A percentile compares a stretch with the other conserved stretches of the same genome.
phyloP scores from a whole-genome alignment of 805 yeast genomes.

The Pichia californica region DNA sequence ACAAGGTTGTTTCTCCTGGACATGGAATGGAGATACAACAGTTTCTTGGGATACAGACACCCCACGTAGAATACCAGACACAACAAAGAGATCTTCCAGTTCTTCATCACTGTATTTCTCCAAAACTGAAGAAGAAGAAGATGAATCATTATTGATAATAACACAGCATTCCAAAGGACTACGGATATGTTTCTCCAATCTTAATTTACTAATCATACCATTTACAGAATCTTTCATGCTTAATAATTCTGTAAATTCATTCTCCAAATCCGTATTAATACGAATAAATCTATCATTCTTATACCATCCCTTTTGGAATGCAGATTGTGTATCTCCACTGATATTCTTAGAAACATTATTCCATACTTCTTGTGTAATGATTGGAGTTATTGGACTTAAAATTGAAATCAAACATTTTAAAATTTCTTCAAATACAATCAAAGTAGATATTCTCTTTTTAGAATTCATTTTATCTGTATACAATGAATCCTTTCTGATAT shows the following conservation, averaged over 20 bases:
- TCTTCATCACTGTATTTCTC: slow-evolving; percentile 34
- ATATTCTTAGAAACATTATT: slow-evolving; percentile 38
- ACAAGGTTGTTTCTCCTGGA: too few species aligned
- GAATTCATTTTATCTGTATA: slow-evolving; percentile 59
- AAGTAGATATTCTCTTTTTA: slow-evolving; percentile 47
- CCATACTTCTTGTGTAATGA: slow-evolving; percentile 88
- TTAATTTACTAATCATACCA: slow-evolving; percentile 46
- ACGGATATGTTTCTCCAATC: slow-evolving; percentile 41
- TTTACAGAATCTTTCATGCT: slow-evolving; percentile 43
- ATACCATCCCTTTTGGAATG: slow-evolving; percentile 43
- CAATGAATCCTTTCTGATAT: slow-evolving; percentile 74
- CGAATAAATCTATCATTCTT: slow-evolving; percentile 14
- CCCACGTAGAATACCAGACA: slow-evolving; percentile 46
- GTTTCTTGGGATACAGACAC: neutral
- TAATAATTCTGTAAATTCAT: slow-evolving; percentile 42
- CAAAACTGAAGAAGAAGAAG: too few species aligned
- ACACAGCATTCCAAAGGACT: slow-evolving; percentile 57
- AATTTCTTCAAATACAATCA: slow-evolving; percentile 58
- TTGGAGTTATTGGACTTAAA: slow-evolving; percentile 76
- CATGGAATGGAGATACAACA: slow-evolving; percentile 7
- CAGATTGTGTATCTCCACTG: slow-evolving; percentile 30
- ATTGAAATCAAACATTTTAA: slow-evolving; percentile 58
- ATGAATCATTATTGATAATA: slow-evolving; percentile 24
- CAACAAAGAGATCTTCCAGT: slow-evolving; percentile 53
- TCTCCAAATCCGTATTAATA: slow-evolving; percentile 29